Evolutionary conservation across 257 asterid genomes (phyloP), one percentile per base, ranked within the genome.

Genomic region (Solanum rostratum): DNA sequence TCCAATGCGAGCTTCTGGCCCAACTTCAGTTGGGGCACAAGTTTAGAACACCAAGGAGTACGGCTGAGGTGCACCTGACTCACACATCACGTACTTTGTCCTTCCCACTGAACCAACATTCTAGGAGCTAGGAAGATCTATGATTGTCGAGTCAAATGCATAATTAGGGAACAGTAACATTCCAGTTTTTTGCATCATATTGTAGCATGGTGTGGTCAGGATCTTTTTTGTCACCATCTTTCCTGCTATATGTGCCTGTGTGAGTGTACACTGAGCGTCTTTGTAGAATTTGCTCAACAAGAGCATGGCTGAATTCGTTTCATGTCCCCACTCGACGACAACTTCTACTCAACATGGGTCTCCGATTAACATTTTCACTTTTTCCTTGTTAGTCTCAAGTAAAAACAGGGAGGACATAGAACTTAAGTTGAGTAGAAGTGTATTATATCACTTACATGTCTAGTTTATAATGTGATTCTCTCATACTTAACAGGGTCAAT

Each of bases 401-500:
- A 54, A 54, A 63, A 63, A 29, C 15, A 24, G 69, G 19, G 6
- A 60, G 3, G 1, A 68, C 20, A 39, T 39, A 37, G 19, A 19
- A 19, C 29, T 69, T 19, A 4, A n/a, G 79, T 15, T 33, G 22
- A 18, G 29, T 69, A 5, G 10, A 69, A 10, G 53, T 70, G 78
- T 68, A 33, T 68, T 68, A 37, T n/a, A 20, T 39, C 52, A 18
- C 52, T 70, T 71, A n/a, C 74, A 11, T 60, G 29, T 60, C 53
- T 74, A 43, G 24, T 6, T 13, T 41, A 22, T 57, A 85, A 59
- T 10, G 83, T 59, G 59, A 22, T 33, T 65, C 7, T 22, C 52
- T 82, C 10, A 45, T 24, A 15, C 73, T 63, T 7, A 90, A 86
- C 94, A 96, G 99, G 81, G 98, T 95, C 14, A 93, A 95, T 82